These are phyloP conservation scores for Recurvomyces mirabilis DNA, from an alignment of 495 filamentous ascomycete genomes.

Conservation along the genomic window DNA sequence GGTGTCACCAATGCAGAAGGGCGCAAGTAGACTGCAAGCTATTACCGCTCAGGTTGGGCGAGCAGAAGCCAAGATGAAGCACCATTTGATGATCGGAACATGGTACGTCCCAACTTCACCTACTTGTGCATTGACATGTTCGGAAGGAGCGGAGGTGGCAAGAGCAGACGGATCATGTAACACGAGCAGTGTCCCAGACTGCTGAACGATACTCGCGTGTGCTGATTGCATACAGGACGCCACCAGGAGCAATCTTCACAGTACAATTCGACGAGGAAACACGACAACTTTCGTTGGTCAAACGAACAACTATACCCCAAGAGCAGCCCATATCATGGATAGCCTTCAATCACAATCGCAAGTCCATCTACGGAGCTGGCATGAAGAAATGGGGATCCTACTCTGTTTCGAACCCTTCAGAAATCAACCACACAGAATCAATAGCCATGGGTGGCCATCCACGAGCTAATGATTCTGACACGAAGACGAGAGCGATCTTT, in stretches of 20 bases:
- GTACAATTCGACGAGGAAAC: conserved; percentile 72
- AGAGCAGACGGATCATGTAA: too few relatives aligned
- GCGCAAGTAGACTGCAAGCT: conserved; percentile 5
- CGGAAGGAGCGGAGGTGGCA: too few relatives aligned
- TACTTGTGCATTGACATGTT: too few relatives aligned
- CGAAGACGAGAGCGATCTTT: conserved; percentile 79
- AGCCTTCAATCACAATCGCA: conserved; percentile 71
- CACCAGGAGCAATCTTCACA: conserved; percentile 74
- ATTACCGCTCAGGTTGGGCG: conserved; percentile 3
- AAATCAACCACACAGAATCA: conserved; percentile 64
- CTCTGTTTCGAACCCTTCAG: conserved; percentile 60
- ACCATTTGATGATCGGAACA: conserved; percentile 25
- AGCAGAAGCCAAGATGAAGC: conserved; percentile 17
- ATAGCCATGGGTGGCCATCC: conserved; percentile 56
- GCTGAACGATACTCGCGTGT: too few relatives aligned
- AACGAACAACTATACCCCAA: conserved; percentile 65
- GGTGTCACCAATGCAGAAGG: conserved; percentile 6
- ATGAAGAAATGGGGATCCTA: conserved; percentile 88
- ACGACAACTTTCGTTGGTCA: conserved; percentile 55
- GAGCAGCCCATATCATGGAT: conserved; percentile 86
- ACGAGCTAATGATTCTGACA: conserved; percentile 51
- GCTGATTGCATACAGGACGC: conserved; percentile 53
- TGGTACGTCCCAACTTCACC: conserved; percentile 17
- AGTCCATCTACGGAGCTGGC: conserved; percentile 73
- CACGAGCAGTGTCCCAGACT: too few relatives aligned